Evolutionary conservation across 2,329 filamentous ascomycete species (phyloP), one percentile per base, ranked within the genome.

Genomic region (Hirsutella minnesotensis): DNA sequence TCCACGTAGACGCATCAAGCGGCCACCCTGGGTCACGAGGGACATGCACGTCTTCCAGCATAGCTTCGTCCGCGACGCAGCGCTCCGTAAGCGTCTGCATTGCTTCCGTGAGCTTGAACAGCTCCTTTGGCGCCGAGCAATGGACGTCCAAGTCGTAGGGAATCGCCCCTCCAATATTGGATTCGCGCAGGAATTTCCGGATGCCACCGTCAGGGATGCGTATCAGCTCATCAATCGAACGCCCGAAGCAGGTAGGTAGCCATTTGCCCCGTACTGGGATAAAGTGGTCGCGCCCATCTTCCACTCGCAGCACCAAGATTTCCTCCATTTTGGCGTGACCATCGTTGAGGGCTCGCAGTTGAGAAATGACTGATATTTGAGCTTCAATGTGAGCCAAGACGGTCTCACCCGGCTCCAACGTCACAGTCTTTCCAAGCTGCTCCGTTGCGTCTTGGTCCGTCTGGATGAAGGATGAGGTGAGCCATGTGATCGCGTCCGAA

Each of bases 251-350:
- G 0, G 86, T 87, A 9, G 84, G 83, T 3, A 82, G 67, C 90
- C 92, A 98, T 1, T 65, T 68, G 0, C 77, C 92, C 20, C 76
- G 79, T 0, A 95, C 70, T 0, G 88, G 83, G 33, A 98, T 77
- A 57, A 98, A 98, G 56, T 96, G 85, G 53, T 98, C 92, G 39
- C 88, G 76, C 1, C 94, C 94, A 41, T 83, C 77, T 10, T 79
- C 73, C 5, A 98, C 85, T 1, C 88, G 80, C 9, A 98, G 70
- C 2, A 98, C 82, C 8, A 98, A 69, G 3, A 98, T 81, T 49
- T 96, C 88, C 48, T 96, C 90, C 0, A 98, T 66, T 8, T 66
- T 67, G 4, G 68, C 58, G 2, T 70, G 68, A 15, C 76, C 78
- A 42, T 82, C 71, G 51, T 96, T 96, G 31, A 98, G 70, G 2